A percentile compares a stretch with the other conserved stretches of the same genome.
phyloP scores from a whole-genome alignment of 2,329 filamentous ascomycete genomes.

The Coniochaeta sp. region DNA sequence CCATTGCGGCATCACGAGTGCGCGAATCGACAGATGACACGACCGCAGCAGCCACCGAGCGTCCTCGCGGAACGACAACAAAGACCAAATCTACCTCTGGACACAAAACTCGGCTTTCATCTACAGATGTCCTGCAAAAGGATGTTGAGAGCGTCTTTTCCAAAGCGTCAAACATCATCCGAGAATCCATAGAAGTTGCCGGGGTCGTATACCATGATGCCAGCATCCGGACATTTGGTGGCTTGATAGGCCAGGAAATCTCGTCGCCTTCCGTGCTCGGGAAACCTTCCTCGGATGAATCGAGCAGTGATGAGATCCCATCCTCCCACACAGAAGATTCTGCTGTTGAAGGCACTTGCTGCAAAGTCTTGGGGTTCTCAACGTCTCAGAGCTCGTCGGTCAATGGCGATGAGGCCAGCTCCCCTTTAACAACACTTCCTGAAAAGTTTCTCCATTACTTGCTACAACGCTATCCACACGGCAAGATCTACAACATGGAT shows the following conservation, averaged over 20 bases:
- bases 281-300: slow-evolving; percentile 7
- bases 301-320: slow-evolving; percentile 9
- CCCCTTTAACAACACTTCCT: slow-evolving; percentile 18
- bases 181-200: slow-evolving; percentile 33
- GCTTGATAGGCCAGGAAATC: slow-evolving; percentile 14
- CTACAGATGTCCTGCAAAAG: neutral
- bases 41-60: neutral
- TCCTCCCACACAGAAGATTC: slow-evolving; percentile 1
- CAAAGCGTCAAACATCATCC: slow-evolving; percentile 33
- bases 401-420: slow-evolving; percentile 15
- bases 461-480: slow-evolving; percentile 34
- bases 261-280: slow-evolving; percentile 4
- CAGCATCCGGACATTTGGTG: slow-evolving; percentile 19
- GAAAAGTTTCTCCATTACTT: slow-evolving; percentile 32
- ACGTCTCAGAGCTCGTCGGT: slow-evolving; percentile 24
- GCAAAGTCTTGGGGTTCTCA: slow-evolving; percentile 30
- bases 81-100: neutral
- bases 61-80: neutral
- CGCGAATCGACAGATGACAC: neutral
- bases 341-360: slow-evolving; percentile 10
- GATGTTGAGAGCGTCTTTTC: slow-evolving; percentile 23
- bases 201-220: slow-evolving; percentile 29
- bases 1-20: neutral
- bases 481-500: slow-evolving; percentile 37
- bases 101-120: neutral